phyloP scores from a whole-genome alignment of 257 asterid genomes.

The Linaria vulgaris region DNA sequence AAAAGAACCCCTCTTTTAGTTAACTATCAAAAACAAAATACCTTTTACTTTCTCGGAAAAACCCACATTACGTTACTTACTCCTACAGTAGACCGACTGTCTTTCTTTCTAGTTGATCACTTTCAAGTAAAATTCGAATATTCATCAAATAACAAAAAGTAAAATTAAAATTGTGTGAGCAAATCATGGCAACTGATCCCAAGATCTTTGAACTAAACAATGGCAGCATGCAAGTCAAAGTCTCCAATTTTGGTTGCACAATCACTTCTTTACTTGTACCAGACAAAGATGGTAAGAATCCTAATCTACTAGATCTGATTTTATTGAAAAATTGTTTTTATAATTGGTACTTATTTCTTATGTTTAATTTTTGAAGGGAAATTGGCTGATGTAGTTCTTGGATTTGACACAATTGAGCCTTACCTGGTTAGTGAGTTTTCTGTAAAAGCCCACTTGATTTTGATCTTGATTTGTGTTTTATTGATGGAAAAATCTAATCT shows the following conservation, averaged over 20 bases:
- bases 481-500: constrained; percentile 11
- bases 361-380: constrained; percentile 49
- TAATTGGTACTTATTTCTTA: background rate
- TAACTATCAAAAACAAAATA: no score
- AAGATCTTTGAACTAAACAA: constrained; percentile 83
- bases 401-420: constrained; percentile 89
- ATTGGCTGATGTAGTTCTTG: constrained; percentile 92
- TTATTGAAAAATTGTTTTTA: constrained; percentile 8
- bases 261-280: constrained; percentile 85
- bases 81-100: no score
- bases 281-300: constrained; percentile 63
- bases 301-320: background rate
- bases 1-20: no score
- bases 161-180: no score
- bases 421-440: constrained; percentile 54
- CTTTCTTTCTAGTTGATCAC: no score
- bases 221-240: constrained; percentile 67
- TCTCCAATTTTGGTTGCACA: constrained; percentile 87
- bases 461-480: constrained; percentile 7
- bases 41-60: no score
- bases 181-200: no score
- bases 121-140: no score
- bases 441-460: background rate
- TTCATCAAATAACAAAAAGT: no score
- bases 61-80: no score